Percentiles rank a stretch among this genome's conserved stretches.
Evolutionary conservation across 2,329 filamentous ascomycete species (phyloP).

Genomic region (Aspergillus novofumigatus): DNA sequence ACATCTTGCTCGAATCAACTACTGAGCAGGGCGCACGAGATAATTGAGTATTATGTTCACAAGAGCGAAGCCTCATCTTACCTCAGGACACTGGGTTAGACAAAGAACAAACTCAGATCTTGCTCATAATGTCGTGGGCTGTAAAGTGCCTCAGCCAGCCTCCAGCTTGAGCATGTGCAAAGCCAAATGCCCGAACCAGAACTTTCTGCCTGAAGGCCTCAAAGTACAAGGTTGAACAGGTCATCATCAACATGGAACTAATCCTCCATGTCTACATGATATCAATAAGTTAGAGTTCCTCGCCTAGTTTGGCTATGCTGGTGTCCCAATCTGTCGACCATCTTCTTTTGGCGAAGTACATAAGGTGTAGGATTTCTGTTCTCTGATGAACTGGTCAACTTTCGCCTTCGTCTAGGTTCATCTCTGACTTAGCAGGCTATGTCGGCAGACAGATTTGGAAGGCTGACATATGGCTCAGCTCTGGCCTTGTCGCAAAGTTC

Average conservation of each 20-base stretch:
- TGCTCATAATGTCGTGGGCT: not conserved
- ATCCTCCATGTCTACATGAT: not conserved
- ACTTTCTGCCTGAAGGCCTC: not conserved
- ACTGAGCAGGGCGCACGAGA: too few relatives aligned
- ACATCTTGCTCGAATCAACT: not conserved
- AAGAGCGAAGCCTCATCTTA: not conserved
- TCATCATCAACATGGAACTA: not conserved
- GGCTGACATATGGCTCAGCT: not conserved
- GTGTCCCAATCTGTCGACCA: constrained; percentile 7
- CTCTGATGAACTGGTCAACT: not conserved
- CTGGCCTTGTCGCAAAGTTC: not conserved
- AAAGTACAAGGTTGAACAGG: not conserved
- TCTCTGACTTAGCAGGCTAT: not conserved
- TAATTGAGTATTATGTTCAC: not conserved
- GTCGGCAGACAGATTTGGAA: not conserved
- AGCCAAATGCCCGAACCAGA: not conserved
- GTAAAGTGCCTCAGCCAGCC: not conserved
- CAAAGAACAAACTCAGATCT: not conserved
- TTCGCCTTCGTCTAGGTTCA: not conserved
- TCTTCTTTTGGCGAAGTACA: not conserved
- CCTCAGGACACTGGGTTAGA: not conserved
- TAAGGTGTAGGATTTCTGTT: not conserved
- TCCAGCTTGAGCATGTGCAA: not conserved
- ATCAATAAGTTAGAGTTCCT: not conserved
- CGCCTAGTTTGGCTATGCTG: not conserved